A percentile compares a stretch with the other conserved stretches of the same genome.
These are phyloP conservation scores for Cutaneotrichosporon spelunceum DNA, from an alignment of 1,284 basidiomycete genomes.

Conservation along the genomic window DNA sequence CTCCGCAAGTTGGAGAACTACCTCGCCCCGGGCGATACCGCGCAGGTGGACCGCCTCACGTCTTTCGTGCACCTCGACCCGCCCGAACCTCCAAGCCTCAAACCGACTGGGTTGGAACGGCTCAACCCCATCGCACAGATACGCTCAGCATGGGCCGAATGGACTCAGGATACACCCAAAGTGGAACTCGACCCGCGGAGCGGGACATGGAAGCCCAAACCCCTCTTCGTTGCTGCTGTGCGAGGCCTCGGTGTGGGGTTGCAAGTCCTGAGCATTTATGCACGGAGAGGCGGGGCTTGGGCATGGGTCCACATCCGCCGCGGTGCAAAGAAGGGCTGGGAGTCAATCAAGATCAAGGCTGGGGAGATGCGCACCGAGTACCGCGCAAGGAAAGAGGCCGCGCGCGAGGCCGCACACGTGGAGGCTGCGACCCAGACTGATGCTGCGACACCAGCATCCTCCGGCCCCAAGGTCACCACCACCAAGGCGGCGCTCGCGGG, in stretches of 20 bases:
- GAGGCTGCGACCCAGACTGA: background rate
- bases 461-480: background rate
- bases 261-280: background rate
- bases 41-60: conserved; percentile 18
- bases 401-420: background rate
- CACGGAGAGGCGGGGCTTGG: background rate
- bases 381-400: background rate
- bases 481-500: background rate
- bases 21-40: conserved; percentile 25
- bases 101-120: background rate
- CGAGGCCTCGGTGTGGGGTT: background rate
- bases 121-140: conserved; percentile 11
- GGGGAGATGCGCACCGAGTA: background rate
- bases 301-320: background rate
- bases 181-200: conserved; percentile 26
- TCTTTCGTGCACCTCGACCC: conserved; percentile 26
- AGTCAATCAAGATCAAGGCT: background rate
- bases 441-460: background rate
- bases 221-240: conserved; percentile 6
- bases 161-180: conserved; percentile 22
- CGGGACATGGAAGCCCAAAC: conserved; percentile 24
- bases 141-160: conserved; percentile 2
- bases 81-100: background rate
- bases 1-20: conserved; percentile 46
- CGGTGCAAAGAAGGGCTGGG: background rate